These are phyloP conservation scores for Thalia dealbata DNA, from an alignment of 176 grass and related monocot species.

Conservation along the genomic window DNA sequence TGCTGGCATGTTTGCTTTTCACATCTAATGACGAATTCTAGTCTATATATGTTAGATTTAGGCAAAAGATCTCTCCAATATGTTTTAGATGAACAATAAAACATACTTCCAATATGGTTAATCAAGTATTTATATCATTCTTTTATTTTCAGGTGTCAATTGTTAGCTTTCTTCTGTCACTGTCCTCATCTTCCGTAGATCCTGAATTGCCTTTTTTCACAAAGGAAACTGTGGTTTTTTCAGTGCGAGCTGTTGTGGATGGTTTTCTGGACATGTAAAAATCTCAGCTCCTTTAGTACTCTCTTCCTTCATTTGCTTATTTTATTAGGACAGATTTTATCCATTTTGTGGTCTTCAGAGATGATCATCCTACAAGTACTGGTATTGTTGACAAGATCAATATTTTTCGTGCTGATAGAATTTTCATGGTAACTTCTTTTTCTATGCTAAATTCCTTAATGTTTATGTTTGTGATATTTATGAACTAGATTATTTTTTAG, in stretches of 20 bases:
- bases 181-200: constrained; percentile 35
- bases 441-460: background rate
- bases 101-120: background rate
- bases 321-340: background rate
- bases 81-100: background rate
- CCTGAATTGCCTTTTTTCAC: constrained; percentile 65
- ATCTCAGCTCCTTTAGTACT: constrained; percentile 2
- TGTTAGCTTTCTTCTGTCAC: constrained; percentile 61
- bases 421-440: constrained; percentile 67
- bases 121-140: constrained; percentile 18
- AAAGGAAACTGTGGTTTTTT: constrained; percentile 46
- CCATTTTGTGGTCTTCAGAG: constrained; percentile 31
- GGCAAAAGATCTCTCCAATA: background rate
- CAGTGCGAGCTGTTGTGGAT: constrained; percentile 80
- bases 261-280: constrained; percentile 84
- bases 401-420: constrained; percentile 84
- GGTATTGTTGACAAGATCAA: constrained; percentile 76
- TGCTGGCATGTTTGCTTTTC: background rate
- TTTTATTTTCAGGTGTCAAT: constrained; percentile 65
- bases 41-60: background rate
- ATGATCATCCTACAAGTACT: constrained; percentile 33
- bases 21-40: background rate
- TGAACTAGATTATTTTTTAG: too few species aligned
- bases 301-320: constrained; percentile 9
- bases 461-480: background rate